Base-by-base conservation (phyloP, 768 basidiomycete genomes). In the Rhodotorula taiwanensis region DNA sequence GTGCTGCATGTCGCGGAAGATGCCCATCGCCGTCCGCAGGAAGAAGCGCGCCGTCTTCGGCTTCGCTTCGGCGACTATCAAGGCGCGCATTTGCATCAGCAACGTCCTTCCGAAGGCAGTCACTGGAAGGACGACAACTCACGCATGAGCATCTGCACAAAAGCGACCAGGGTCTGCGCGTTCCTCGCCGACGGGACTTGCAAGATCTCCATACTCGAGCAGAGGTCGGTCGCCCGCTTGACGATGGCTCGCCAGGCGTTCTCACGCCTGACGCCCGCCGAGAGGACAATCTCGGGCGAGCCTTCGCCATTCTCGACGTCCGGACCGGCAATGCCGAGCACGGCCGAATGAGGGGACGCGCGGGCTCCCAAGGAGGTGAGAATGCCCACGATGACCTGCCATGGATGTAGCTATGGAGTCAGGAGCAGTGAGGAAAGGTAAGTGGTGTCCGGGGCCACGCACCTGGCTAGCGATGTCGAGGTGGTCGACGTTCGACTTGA, bases 71-170 rank as follows among this genome's bases (percentile, higher is more conserved):
- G 59, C 42, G 28, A 69, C 61, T 67, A 53, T 23, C n/a, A 9
- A 39, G 36, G 16, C 5, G 13, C 23, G 31, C 14, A 6, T 2
- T 23, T 21, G 20, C 11, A 30, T 53, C 27, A 56, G 51, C n/a
- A n/a, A n/a, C n/a, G n/a, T n/a, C n/a, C n/a, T 30, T 10, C 21
- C 14, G 20, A 39, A 16, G 9, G 10, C 36, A 16, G 10, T 39
- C 27, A 25, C 45, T 14, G 39, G 42, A 52, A 28, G n/a, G n/a
- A 45, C 4, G 13, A 30, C 20, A 18, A 58, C 65, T 42, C 21
- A 67, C 65, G 55, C 59, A 69, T 64, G 28, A 69, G 59, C 67
- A 64, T 64, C 43, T 69, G 61, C 23, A 57, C 58, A n/a, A 69
- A 53, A 8, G 67, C 67, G 20, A 56, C 42, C 6, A 69, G 53